These are phyloP conservation scores for Sergeia podlipaevii DNA, from an alignment of 208 protist species.

Conservation along the genomic window DNA sequence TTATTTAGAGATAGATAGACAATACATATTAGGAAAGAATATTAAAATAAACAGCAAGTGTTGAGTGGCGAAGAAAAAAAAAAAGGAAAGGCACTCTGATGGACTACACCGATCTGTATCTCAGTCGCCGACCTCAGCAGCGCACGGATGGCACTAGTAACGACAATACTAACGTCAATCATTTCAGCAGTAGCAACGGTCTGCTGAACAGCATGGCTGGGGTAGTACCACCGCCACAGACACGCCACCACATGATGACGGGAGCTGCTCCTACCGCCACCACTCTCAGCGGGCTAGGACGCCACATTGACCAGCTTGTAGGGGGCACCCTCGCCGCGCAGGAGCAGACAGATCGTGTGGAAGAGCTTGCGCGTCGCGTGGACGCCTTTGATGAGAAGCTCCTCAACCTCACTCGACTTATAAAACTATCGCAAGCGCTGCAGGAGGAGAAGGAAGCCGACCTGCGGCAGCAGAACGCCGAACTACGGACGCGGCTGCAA, in stretches of 20 bases:
- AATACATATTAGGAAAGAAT: too few relatives aligned
- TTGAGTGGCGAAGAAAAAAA: too few relatives aligned
- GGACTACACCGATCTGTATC: conserved; percentile 32
- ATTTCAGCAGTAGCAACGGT: too few relatives aligned
- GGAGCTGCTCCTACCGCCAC: too few relatives aligned
- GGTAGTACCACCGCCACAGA: too few relatives aligned
- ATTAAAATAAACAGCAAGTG: too few relatives aligned
- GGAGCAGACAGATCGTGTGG: conserved; percentile 47
- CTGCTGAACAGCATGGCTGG: too few relatives aligned
- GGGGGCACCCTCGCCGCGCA: conserved; percentile 67
- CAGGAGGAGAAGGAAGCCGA: conserved; percentile 66
- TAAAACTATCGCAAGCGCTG: conserved; percentile 73
- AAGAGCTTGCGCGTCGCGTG: conserved; percentile 38
- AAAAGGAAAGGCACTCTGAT: conserved; percentile 8
- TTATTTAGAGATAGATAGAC: too few relatives aligned
- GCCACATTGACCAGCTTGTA: conserved; percentile 47
- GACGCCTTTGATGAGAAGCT: conserved; percentile 73
- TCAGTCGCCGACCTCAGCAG: conserved; percentile 7
- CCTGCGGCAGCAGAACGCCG: conserved; percentile 58
- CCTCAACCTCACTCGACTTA: conserved; percentile 71
- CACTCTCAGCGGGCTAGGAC: conserved; percentile 5
- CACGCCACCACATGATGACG: too few relatives aligned
- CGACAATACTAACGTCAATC: too few relatives aligned
- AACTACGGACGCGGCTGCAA: conserved; percentile 57
- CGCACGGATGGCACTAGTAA: too few relatives aligned